These are phyloP conservation scores for Cryptococcus maquisensis DNA, from an alignment of 1,284 basidiomycete genomes.

Conservation along the genomic window DNA sequence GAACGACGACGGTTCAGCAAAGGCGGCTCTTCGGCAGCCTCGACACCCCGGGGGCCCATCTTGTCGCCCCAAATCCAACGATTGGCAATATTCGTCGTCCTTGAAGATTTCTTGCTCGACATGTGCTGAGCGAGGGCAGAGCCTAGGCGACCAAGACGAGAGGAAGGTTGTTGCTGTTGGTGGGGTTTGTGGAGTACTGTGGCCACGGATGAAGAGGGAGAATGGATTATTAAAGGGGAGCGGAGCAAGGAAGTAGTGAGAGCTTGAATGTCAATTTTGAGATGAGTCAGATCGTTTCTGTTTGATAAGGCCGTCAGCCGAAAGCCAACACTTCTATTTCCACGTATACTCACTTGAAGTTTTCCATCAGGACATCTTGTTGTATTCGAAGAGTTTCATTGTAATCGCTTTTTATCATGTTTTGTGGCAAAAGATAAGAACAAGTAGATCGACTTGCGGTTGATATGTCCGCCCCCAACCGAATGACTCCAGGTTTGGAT, in stretches of 20 bases:
- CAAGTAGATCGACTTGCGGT: too few species aligned
- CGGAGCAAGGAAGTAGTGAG: background rate
- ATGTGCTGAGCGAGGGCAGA: background rate
- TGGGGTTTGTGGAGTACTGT: background rate
- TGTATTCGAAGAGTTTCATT: background rate
- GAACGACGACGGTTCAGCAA: background rate
- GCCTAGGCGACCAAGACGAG: slow-evolving; percentile 2
- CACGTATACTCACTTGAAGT: background rate
- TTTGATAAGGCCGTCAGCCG: too few species aligned
- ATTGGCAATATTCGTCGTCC: background rate
- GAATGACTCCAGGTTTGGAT: too few species aligned
- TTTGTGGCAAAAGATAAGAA: too few species aligned
- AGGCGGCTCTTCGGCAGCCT: slow-evolving; percentile 1
- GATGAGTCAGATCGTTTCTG: background rate
- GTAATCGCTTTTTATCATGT: too few species aligned
- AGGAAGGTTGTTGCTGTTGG: background rate
- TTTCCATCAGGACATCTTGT: background rate
- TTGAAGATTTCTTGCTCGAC: background rate
- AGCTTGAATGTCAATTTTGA: background rate
- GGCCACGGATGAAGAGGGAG: background rate
- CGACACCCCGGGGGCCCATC: too few species aligned
- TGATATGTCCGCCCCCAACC: too few species aligned
- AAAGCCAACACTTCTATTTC: too few species aligned
- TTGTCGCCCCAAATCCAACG: background rate
- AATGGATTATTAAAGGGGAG: background rate